Base-by-base conservation (phyloP, 2,329 filamentous ascomycete genomes). In the Endothia cerciana region DNA sequence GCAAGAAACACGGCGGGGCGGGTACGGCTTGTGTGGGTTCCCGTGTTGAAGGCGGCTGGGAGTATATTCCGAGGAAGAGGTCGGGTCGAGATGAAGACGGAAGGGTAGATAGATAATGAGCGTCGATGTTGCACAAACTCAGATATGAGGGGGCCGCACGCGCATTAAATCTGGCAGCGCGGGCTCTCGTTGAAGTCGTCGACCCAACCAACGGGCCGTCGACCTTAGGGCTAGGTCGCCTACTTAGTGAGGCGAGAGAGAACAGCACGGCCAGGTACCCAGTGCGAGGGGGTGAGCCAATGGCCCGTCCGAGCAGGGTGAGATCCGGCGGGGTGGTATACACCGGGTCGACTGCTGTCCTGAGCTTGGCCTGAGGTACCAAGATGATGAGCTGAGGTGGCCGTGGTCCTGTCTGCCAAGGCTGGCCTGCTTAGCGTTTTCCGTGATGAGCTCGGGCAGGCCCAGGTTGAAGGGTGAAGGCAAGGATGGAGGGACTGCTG, bases 291-390 rank as follows among this genome's bases (percentile, higher is more conserved):
- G 40, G 38, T 30, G 25, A 43, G 57, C 40, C 40, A 28, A 30
- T 43, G 25, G 38, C 57, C 28, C 57, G 13, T 43, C 25, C 57
- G 6, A 30, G 25, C 22, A 59, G 57, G 22, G 57, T 40, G 17
- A 45, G 57, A n/a, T 59, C 57, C 57, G 22, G 40, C 25, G 57
- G 22, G 15, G 57, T 40, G 38, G 38, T 43, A 43, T 30, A 57
- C 17, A 57, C n/a, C 15, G 38, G 56, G n/a, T 43, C 55, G 36
- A 28, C 11, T 28, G 25, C 25, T 45, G 57, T 41, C 25, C 8
- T 4, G 36, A 41, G n/a, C n/a, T 11, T n/a, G 40, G 40, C 6
- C 40, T 45, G 17, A 41, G 25, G 40, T 15, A 43, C 17, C 40
- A 13, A 45, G 38, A 33, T 11, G 38, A 33, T 11, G 57, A 33